Base-by-base conservation (phyloP, 1,284 basidiomycete genomes). In the Naganishia liquefaciens region DNA sequence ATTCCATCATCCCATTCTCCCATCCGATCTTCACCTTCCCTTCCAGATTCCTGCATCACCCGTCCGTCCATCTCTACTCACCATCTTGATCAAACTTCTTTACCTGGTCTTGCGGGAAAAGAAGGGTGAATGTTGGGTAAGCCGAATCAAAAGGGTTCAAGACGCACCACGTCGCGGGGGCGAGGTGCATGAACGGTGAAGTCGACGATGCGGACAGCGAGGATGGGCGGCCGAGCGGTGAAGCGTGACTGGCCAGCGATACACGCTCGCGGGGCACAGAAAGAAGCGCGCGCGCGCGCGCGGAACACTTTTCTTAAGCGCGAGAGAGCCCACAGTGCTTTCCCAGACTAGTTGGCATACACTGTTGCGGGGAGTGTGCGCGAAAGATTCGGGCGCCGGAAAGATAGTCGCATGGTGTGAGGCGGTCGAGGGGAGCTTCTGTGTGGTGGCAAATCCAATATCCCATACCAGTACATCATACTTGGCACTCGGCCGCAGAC, bases 61-160 rank as follows among this genome's bases (percentile, higher is more conserved):
- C 19, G 9, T 19, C 30, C 51, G 6, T n/a, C n/a, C 47, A 28
- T 51, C 49, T n/a, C 28, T 13, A 60, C 57, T 60, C 57, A 60
- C 57, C 57, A 60, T 60, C 57, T 60, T 60, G 57, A 60, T 60
- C 57, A 60, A 60, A 60, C 57, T 60, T 60, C 57, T 60, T 60
- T 60, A 60, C 57, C 57, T 60, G 49, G 57, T 39, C 46, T 60
- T 60, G 57, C 57, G 46, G 44, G 57, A 37, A 47, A 60, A 33
- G 30, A 49, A 23, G 46, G 21, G 44, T 46, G 44, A 37, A 50
- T 47, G 43, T 58, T 60, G 57, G 57, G 57, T 60, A 37, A 60
- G 57, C 57, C 57, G 57, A 25, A 44, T 58, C 55, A 58, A 47
- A 30, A 37, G n/a, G n/a, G 15, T 1, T 23, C 13, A 19, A 21